Conservation (phyloP, 148 eudicot species). For the Limonium bicolor region DNA sequence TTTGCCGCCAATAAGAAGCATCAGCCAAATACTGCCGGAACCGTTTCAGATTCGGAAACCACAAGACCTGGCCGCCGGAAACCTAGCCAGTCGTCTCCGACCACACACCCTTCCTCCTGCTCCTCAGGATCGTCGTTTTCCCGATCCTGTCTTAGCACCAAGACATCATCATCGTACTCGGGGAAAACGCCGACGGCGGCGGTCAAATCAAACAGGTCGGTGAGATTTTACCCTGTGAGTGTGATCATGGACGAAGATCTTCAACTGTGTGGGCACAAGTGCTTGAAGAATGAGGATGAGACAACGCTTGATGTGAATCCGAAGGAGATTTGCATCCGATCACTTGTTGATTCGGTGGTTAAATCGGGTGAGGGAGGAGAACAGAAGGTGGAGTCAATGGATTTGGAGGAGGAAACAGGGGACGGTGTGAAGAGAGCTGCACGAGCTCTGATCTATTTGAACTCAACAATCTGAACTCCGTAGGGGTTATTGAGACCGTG, state of each 20-base stretch:
- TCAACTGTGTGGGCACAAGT: constrained; percentile 24
- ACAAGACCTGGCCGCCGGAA: not conserved
- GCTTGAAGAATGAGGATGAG: constrained; percentile 5
- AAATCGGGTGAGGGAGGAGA: not conserved
- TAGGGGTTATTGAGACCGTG: constrained; percentile 19
- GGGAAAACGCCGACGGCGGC: constrained; percentile 1
- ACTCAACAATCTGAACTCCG: constrained; percentile 30
- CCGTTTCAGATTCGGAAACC: not conserved
- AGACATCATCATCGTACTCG: constrained; percentile 14
- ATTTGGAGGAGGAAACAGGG: constrained; percentile 6
- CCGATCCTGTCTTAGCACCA: constrained; percentile 24
- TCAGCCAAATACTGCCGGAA: no score
- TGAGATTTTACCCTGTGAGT: constrained; percentile 29
- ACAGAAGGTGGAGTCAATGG: not conserved
- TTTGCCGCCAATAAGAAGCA: constrained; percentile 24
- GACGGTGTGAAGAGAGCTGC: constrained; percentile 21
- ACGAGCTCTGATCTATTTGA: constrained; percentile 73
- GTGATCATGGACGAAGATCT: constrained; percentile 30
- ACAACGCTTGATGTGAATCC: no score
- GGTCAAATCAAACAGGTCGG: constrained; percentile 16
- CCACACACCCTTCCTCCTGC: constrained; percentile 1
- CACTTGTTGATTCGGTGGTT: no score
- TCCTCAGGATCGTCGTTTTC: constrained; percentile 22
- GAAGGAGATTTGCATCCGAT: no score
- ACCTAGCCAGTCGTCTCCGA: constrained; percentile 7